Conservation (phyloP, 129 eudicot species). For the Flaveria bidentis region DNA sequence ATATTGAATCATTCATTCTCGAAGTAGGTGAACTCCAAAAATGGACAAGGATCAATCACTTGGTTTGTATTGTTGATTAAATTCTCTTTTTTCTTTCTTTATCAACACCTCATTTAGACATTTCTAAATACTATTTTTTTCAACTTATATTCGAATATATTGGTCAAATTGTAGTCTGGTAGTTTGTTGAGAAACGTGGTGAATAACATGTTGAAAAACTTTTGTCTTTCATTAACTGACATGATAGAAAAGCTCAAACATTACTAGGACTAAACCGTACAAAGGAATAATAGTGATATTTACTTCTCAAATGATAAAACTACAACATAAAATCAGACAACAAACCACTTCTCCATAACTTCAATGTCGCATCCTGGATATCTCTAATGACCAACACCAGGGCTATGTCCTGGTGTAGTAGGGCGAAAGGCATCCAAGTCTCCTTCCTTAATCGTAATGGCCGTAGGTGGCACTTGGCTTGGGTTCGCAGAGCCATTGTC, state of each 20-base stretch:
- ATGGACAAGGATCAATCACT: not conserved
- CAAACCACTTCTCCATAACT: constrained; percentile 1
- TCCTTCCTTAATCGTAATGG: constrained; percentile 31
- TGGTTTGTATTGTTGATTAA: not conserved
- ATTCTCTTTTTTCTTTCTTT: not conserved
- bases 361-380: not conserved
- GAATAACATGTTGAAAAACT: not conserved
- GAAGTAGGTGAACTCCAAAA: not conserved
- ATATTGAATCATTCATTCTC: not conserved
- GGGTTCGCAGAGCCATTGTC: constrained; percentile 25
- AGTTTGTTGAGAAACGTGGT: not conserved
- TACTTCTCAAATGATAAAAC: constrained; percentile 12
- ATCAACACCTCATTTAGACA: not conserved
- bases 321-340: constrained; percentile 19
- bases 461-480: constrained; percentile 16
- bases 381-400: constrained; percentile 71
- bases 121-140: not conserved
- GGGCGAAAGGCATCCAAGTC: constrained; percentile 54
- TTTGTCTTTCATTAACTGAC: not conserved
- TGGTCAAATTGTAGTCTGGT: not conserved
- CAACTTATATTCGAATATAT: not conserved
- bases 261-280: constrained; percentile 7
- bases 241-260: constrained; percentile 4
- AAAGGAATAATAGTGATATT: constrained; percentile 5
- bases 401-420: constrained; percentile 72